A percentile compares a stretch with the other conserved stretches of the same genome.
These are phyloP conservation scores for Cystoisospora suis DNA, from an alignment of 169 alveolate genomes.

Conservation along the genomic window DNA sequence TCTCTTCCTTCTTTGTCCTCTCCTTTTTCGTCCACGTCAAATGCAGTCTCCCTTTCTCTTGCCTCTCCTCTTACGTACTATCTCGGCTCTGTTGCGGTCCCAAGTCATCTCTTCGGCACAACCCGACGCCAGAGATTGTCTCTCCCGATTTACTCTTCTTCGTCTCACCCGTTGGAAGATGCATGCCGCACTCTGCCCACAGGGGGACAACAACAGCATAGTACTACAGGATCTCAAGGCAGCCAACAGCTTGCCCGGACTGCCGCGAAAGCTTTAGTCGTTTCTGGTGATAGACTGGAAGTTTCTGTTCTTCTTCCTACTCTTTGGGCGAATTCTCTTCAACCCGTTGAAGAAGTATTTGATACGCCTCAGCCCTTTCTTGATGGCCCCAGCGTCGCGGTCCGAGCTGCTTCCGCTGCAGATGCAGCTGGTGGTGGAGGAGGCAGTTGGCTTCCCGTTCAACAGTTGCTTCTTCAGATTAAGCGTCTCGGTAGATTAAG, in stretches of 20 bases:
- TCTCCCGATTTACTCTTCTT: background rate
- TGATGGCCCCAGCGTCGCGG: constrained; percentile 16
- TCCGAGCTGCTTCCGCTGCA: background rate
- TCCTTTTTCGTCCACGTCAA: background rate
- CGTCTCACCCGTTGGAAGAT: constrained; percentile 14
- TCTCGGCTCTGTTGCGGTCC: constrained; percentile 1
- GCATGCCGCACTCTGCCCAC: background rate
- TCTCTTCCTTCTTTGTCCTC: background rate
- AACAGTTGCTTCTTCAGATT: constrained; percentile 13
- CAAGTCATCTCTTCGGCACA: constrained; percentile 13
- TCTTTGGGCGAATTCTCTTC: background rate
- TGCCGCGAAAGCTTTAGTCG: background rate
- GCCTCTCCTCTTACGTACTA: constrained; percentile 17
- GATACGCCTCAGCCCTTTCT: constrained; percentile 38
- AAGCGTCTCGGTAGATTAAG: constrained; percentile 11
- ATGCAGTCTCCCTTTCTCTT: background rate
- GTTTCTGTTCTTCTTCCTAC: background rate
- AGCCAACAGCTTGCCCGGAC: too few species aligned
- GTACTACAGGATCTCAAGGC: too few species aligned
- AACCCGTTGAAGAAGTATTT: constrained; percentile 18
- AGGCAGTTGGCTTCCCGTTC: background rate
- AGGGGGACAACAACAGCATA: too few species aligned
- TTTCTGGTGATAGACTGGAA: background rate
- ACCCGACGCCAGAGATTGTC: background rate
- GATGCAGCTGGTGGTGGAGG: constrained; percentile 24